These are phyloP conservation scores for Exophiala dermatitidis DNA, from an alignment of 2,329 filamentous ascomycete species.

Conservation along the genomic window DNA sequence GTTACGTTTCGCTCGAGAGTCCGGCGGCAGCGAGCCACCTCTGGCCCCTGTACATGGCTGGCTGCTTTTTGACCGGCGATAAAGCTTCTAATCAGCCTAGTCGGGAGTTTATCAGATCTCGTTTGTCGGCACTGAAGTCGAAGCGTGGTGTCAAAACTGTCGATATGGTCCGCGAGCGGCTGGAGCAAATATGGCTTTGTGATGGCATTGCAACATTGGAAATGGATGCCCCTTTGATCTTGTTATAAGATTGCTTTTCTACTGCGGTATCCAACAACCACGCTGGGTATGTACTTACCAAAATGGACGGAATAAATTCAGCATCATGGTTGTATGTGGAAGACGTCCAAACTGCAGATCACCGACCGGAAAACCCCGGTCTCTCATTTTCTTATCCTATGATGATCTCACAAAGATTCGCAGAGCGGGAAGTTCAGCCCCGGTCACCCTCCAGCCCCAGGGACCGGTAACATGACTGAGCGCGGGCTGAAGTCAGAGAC, in stretches of 20 bases:
- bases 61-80: constrained; percentile 1
- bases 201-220: neutral
- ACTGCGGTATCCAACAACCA: neutral
- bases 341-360: no score
- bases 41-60: constrained; percentile 11
- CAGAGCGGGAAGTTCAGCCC: no score
- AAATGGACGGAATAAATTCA: no score
- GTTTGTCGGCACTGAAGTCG: constrained; percentile 2
- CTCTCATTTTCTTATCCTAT: no score
- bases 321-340: no score
- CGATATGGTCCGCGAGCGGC: constrained; percentile 5
- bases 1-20: constrained; percentile 3
- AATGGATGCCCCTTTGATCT: constrained; percentile 6
- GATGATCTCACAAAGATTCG: no score
- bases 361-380: no score
- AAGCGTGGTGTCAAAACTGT: constrained; percentile 5
- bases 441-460: no score
- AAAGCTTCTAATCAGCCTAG: neutral
- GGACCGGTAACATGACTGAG: no score
- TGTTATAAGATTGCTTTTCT: neutral
- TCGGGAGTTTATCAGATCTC: neutral
- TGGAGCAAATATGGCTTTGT: constrained; percentile 4
- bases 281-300: no score
- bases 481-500: no score
- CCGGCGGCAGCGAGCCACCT: constrained; percentile 7